A percentile compares a stretch with the other conserved stretches of the same genome.
phyloP scores from a whole-genome alignment of 2,329 filamentous ascomycete species.

The Elsinoe perseae region DNA sequence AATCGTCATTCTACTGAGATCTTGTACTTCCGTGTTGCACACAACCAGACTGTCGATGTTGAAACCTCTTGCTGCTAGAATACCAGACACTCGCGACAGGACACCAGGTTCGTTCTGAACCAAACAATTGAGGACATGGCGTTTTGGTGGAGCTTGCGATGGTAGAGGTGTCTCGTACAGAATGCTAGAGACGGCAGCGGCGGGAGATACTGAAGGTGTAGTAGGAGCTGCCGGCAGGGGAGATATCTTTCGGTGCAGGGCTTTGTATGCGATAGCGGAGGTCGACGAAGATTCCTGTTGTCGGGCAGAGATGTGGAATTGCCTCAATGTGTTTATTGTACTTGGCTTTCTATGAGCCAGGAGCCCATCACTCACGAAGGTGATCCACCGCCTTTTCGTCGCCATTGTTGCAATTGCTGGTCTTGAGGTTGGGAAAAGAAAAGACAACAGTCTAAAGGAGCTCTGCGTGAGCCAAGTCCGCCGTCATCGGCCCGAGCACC shows the following conservation, averaged over 20 bases:
- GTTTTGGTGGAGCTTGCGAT: constrained; percentile 75
- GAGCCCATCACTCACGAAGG: constrained; percentile 14
- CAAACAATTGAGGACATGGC: constrained; percentile 94
- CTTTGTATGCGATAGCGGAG: constrained; percentile 94
- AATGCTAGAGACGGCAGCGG: constrained; percentile 93
- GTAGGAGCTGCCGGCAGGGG: constrained; percentile 71
- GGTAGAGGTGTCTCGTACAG: constrained; percentile 95
- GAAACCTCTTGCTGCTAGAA: constrained; percentile 91
- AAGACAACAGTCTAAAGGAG: constrained; percentile 7
- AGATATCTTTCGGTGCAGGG: constrained; percentile 80
- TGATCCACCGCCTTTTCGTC: constrained; percentile 26
- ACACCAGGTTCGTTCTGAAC: constrained; percentile 99
- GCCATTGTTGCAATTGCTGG: constrained; percentile 25
- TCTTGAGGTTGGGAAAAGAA: constrained; percentile 6
- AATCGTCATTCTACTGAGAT: constrained; percentile 97
- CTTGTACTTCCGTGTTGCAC: constrained; percentile 94
- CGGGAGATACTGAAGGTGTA: constrained; percentile 69
- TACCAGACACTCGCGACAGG: constrained; percentile 89
- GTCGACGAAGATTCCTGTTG: constrained; percentile 59
- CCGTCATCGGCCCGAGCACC: constrained; percentile 10
- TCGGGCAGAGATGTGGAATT: constrained; percentile 23
- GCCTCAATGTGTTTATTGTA: constrained; percentile 8
- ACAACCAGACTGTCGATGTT: constrained; percentile 98
- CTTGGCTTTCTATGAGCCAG: constrained; percentile 16
- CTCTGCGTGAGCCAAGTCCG: neutral